Base-by-base conservation (phyloP, 192 early-diverging fungal species). In the Oehlia diaphana region DNA sequence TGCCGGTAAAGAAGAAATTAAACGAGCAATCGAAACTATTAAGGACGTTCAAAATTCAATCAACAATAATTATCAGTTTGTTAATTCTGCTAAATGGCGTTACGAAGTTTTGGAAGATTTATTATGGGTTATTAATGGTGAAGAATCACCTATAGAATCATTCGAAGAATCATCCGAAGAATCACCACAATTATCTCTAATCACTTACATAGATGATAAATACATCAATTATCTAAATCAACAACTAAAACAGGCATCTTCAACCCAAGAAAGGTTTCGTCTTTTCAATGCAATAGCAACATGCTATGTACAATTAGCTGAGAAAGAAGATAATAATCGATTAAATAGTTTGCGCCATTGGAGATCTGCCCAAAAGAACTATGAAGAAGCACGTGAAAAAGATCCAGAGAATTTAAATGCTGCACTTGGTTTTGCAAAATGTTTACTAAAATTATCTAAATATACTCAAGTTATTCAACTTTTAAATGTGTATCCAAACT, bases 71-170 rank as follows among this genome's bases (percentile, higher is more conserved):
- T 42, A 42, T 42, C 39, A 42, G 39, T 42, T 42, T 42, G 39
- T 42, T 42, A 9, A 33, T 42, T 19, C 12, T 37, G 33, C 35
- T 33, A 21, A 69, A 39, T 6, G 12, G 14, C 67, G 67, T 19
- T 39, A 35, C 7, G 67, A 69, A 69, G 67, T 69, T 21, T 69
- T 69, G 67, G 67, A 69, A 19, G 67, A 69, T 69, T 69, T 69
- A 5, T 69, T 69, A 16, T 69, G 33, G 33, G 19, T 69, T 16
- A 23, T 69, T 21, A 21, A 4, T 42, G 67, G 67, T 16, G 12
- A 37, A 8, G 37, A 37, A 37, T 35, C 33, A 39, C 19, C 37
- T 12, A 39, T 5, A 42, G 39, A 42, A 42, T 42, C 7, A 42
- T 5, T 8, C 39, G 39, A 42, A 42, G 39, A 42, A 42, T 42